phyloP scores from a whole-genome alignment of 2,329 filamentous ascomycete genomes.

The Beauveria australis region DNA sequence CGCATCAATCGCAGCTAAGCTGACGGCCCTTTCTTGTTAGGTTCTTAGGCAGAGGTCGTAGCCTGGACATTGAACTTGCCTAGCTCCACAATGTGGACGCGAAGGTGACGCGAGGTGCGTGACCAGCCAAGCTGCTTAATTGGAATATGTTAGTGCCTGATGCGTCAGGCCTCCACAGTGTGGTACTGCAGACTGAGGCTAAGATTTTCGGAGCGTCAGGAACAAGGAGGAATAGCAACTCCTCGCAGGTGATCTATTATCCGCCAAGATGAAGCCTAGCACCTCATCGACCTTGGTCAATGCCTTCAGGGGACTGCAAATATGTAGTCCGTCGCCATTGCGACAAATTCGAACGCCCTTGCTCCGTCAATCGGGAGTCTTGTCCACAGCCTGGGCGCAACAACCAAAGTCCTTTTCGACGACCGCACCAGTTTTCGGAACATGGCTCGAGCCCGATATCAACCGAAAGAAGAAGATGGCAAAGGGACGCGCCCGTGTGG shows the following conservation, averaged over 20 bases:
- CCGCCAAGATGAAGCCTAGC: constrained; percentile 37
- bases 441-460: constrained; percentile 75
- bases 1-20: constrained; percentile 12
- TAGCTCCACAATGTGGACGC: constrained; percentile 24
- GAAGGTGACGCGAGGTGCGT: constrained; percentile 38
- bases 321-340: constrained; percentile 32
- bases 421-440: constrained; percentile 49
- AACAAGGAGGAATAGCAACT: constrained; percentile 9
- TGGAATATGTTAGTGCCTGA: constrained; percentile 16
- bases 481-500: constrained; percentile 80
- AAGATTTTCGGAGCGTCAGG: constrained; percentile 27
- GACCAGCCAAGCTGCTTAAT: constrained; percentile 25
- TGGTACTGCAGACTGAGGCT: not conserved
- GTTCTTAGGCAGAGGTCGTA: constrained; percentile 16
- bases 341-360: constrained; percentile 29
- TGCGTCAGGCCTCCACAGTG: constrained; percentile 18
- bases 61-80: constrained; percentile 27
- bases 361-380: constrained; percentile 20
- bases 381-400: constrained; percentile 21
- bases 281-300: constrained; percentile 37
- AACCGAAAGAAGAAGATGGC: constrained; percentile 79
- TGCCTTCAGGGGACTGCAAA: constrained; percentile 42
- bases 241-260: constrained; percentile 14
- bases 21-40: not conserved
- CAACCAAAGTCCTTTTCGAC: constrained; percentile 60